Evolutionary conservation across 345 rosid species (phyloP), one percentile per base, ranked within the genome.

Genomic region (Camelina laxa): DNA sequence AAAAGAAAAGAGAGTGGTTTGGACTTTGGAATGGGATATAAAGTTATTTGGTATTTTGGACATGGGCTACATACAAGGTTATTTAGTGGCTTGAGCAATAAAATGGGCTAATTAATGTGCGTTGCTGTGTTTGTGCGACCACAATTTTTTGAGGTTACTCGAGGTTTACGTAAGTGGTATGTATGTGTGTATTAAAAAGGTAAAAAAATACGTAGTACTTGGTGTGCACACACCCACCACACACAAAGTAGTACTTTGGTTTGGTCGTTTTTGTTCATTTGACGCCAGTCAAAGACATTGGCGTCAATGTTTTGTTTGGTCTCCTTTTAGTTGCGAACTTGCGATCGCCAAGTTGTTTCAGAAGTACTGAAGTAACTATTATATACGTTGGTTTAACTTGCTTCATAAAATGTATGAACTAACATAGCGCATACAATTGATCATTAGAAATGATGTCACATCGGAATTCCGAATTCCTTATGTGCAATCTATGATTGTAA

Each of bases 41-140:
- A 22, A 35, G 30, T 24, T 50, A 17, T 51, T 24, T 50, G 27
- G 15, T 60, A 6, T 15, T 30, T 54, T 44, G 49, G 9, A 15
- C 17, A 44, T 44, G 49, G 49, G 35, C 53, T 16, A 48, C 19
- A 57, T 16, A 48, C 19, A 57, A 55, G 54, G 65, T 33, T 19
- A 33, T 58, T 19, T 45, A 21, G 15, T 57, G 33, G 33, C 16
- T 65, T 65, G 7, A 35, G 50, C 4, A 45, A 74, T 45, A 54
- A 72, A 56, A 73, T 55, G 22, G 11, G 13, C 17, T 61, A 42
- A 17, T 9, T 53, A n/a, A 7, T 30, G 12, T 30, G 45, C 50
- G 42, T 48, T 59, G 16, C 4, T 56, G 7, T 47, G 55, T 13
- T 59, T 59, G 9, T 49, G 51, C 19, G 22, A 49, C 17, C 27